Evolutionary conservation across 2,329 filamentous ascomycete genomes (phyloP).

Genomic region (Proliferodiscus dingleyae): DNA sequence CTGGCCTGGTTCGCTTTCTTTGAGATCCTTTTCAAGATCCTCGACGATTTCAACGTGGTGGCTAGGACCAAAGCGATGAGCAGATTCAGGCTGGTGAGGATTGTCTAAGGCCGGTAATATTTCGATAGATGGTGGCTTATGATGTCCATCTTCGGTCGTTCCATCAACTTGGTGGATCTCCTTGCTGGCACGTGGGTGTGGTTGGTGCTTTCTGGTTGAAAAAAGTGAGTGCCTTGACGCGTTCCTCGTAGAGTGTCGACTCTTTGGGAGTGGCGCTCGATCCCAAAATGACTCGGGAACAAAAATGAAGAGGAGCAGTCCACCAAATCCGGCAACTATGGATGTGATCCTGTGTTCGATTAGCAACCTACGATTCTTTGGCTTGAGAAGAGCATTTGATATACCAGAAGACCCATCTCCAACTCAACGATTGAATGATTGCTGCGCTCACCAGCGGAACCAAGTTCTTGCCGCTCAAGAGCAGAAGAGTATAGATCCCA

Average conservation of each 20-base stretch:
- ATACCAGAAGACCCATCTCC: conserved; percentile 90
- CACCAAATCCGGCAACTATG: conserved; percentile 69
- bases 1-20: too few species aligned
- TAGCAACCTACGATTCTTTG: conserved; percentile 10
- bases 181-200: background rate
- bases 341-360: conserved; percentile 63
- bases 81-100: background rate
- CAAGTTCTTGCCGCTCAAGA: conserved; percentile 88
- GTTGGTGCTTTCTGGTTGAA: conserved; percentile 9
- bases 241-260: conserved; percentile 13
- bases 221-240: conserved; percentile 18
- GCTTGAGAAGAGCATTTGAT: conserved; percentile 23
- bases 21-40: conserved; percentile 14
- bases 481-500: conserved; percentile 84
- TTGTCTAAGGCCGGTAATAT: background rate
- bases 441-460: conserved; percentile 81
- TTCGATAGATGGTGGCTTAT: conserved; percentile 6
- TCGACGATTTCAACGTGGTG: conserved; percentile 55
- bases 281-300: conserved; percentile 98
- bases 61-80: conserved; percentile 12
- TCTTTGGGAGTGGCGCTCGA: conserved; percentile 55
- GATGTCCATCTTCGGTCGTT: background rate
- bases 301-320: conserved; percentile 75
- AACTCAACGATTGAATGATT: conserved; percentile 71
- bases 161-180: background rate